phyloP scores from a whole-genome alignment of 345 rosid genomes.

The Acer campestre region DNA sequence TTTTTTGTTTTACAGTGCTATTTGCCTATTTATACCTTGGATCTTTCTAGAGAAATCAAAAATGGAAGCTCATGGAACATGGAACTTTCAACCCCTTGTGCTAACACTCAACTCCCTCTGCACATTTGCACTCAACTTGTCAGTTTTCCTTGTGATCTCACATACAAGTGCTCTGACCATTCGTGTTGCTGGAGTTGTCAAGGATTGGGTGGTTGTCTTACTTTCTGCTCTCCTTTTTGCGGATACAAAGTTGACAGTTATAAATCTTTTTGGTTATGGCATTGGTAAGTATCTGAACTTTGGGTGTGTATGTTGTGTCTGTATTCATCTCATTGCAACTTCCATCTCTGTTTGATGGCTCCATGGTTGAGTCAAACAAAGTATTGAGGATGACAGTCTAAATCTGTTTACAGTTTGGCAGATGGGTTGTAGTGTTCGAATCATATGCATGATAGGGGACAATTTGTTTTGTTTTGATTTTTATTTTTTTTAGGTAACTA shows the following conservation, averaged over 20 bases:
- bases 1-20: slow-evolving; percentile 56
- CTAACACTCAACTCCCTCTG: slow-evolving; percentile 81
- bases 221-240: slow-evolving; percentile 90
- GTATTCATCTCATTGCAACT: slow-evolving; percentile 9
- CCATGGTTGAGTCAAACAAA: neutral
- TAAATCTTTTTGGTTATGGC: slow-evolving; percentile 86
- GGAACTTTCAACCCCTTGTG: slow-evolving; percentile 71
- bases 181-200: slow-evolving; percentile 98
- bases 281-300: slow-evolving; percentile 57
- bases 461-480: too few species aligned
- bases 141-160: slow-evolving; percentile 93
- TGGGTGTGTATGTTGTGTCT: neutral
- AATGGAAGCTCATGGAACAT: slow-evolving; percentile 76
- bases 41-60: slow-evolving; percentile 89
- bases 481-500: too few species aligned
- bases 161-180: slow-evolving; percentile 98
- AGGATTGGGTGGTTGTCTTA: slow-evolving; percentile 98
- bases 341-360: neutral
- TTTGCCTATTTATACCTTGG: slow-evolving; percentile 93
- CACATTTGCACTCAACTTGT: slow-evolving; percentile 95
- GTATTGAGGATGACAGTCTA: neutral
- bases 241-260: slow-evolving; percentile 83
- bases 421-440: too few species aligned
- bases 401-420: neutral
- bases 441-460: neutral